Conservation (phyloP, 331 rosid genomes). For the Acacia concinna region DNA sequence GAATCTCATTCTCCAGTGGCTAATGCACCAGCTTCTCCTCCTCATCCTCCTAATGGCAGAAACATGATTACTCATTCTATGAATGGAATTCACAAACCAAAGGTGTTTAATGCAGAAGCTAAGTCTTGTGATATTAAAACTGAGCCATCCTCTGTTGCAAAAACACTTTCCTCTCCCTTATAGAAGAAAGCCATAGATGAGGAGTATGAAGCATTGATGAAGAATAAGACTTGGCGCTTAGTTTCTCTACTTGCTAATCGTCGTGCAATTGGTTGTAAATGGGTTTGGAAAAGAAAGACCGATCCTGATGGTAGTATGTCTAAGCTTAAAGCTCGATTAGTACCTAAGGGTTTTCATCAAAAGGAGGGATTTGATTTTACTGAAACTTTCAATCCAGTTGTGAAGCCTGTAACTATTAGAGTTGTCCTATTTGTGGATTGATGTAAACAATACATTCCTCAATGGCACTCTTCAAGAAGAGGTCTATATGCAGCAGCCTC, state of each 20-base stretch:
- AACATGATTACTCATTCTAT: neutral
- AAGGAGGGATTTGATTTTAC: no score
- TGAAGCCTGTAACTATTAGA: neutral
- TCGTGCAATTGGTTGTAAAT: neutral
- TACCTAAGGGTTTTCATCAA: neutral
- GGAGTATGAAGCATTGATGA: neutral
- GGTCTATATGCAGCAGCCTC: neutral
- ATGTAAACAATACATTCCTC: neutral
- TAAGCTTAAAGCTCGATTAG: neutral
- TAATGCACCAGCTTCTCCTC: no score
- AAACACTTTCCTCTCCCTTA: neutral
- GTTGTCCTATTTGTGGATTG: neutral
- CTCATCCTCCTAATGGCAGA: no score
- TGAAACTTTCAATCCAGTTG: neutral
- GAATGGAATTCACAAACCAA: neutral
- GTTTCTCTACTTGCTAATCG: no score
- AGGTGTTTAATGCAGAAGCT: fast-evolving
- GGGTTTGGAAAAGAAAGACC: neutral
- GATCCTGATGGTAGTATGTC: neutral
- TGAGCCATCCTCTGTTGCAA: no score
- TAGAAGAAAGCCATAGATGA: neutral
- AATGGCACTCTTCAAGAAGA: neutral
- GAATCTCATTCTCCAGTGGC: no score
- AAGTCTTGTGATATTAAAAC: no score
- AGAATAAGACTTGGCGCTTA: neutral